Conservation (phyloP, 306 rosid species). For the Begonia masoniana region DNA sequence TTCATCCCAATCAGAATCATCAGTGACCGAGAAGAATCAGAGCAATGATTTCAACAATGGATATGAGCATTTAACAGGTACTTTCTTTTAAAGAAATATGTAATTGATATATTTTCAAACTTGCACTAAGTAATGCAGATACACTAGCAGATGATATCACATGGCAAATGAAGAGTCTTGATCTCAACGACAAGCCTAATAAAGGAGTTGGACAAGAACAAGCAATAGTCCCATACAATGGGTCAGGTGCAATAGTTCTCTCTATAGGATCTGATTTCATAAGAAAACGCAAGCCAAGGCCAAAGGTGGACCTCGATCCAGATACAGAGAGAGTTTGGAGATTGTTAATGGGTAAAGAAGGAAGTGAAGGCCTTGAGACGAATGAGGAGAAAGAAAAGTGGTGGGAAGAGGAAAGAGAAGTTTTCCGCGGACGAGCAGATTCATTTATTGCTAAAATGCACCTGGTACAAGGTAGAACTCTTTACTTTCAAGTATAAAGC, state of each 20-base stretch:
- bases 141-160: constrained; percentile 28
- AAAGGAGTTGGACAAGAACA: constrained; percentile 20
- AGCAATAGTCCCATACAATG: constrained; percentile 59
- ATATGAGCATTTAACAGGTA: constrained; percentile 19
- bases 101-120: not conserved
- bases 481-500: no score
- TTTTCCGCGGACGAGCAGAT: constrained; percentile 73
- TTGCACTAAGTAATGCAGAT: constrained; percentile 25
- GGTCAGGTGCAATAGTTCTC: constrained; percentile 53
- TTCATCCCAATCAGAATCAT: constrained; percentile 1
- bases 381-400: constrained; percentile 55
- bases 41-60: constrained; percentile 3
- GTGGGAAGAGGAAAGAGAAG: constrained; percentile 85
- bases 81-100: constrained; percentile 3
- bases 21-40: constrained; percentile 2
- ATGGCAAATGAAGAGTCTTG: constrained; percentile 27
- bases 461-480: constrained; percentile 77
- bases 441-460: constrained; percentile 96
- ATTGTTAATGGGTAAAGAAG: constrained; percentile 75
- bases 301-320: constrained; percentile 82
- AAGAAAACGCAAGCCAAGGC: constrained; percentile 51
- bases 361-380: constrained; percentile 36
- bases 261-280: constrained; percentile 21
- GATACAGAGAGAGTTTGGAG: constrained; percentile 89
- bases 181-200: constrained; percentile 29